Conservation (phyloP, 306 rosid species). For the Lagenaria siceraria region DNA sequence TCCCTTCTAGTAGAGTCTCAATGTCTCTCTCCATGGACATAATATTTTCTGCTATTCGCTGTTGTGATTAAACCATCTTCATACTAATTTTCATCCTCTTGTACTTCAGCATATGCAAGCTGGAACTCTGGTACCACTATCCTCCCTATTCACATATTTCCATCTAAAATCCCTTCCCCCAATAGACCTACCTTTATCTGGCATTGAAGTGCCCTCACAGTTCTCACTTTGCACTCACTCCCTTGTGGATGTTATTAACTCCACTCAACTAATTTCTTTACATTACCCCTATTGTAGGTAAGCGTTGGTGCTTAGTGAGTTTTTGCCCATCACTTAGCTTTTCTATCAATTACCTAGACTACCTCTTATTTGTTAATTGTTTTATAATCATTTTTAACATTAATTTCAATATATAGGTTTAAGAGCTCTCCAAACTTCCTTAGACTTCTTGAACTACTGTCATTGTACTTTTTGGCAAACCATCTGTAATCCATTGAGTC, state of each 20-base stretch:
- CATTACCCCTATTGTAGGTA: neutral
- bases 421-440: neutral
- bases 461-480: neutral
- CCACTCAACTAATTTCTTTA: neutral
- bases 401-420: neutral
- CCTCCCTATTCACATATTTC: neutral
- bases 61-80: neutral
- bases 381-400: neutral
- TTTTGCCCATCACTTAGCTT: neutral
- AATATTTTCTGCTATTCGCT: neutral
- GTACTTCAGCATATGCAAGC: neutral
- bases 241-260: neutral
- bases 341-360: neutral
- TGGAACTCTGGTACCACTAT: neutral
- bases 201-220: neutral
- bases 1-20: neutral
- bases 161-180: neutral
- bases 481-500: neutral
- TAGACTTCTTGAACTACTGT: neutral
- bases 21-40: neutral
- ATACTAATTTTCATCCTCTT: neutral
- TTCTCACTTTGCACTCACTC: neutral
- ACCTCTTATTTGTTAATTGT: neutral
- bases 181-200: neutral
- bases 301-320: neutral